These are phyloP conservation scores for Apiospora marii DNA, from an alignment of 2,329 filamentous ascomycete species.

Conservation along the genomic window DNA sequence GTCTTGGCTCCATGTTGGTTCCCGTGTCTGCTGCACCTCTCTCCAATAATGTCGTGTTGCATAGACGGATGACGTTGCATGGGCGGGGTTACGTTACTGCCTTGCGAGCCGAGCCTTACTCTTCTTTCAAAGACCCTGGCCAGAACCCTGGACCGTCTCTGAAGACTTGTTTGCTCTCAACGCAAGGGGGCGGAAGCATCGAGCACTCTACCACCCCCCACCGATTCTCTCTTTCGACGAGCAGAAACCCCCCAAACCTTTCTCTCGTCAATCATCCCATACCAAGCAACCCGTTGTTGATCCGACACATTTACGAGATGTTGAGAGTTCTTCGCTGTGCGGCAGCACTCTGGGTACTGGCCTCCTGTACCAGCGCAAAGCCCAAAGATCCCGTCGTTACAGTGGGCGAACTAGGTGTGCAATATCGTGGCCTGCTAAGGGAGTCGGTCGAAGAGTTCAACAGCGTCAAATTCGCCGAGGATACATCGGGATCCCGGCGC, in stretches of 20 bases:
- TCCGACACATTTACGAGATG: background rate
- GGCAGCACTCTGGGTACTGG: background rate
- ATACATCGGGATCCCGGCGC: background rate
- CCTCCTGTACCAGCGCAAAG: background rate
- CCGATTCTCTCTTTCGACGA: too few species aligned
- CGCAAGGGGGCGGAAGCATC: background rate
- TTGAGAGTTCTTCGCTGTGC: background rate
- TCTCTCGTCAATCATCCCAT: background rate
- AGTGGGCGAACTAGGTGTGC: background rate
- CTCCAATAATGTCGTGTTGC: too few species aligned
- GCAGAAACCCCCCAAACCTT: background rate
- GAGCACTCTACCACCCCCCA: background rate
- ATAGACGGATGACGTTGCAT: too few species aligned
- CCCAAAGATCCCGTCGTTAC: background rate
- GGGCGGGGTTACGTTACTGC: too few species aligned
- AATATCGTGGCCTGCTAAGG: background rate
- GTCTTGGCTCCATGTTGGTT: background rate
- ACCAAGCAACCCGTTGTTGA: background rate
- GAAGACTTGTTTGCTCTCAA: background rate
- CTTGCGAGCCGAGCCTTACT: too few species aligned
- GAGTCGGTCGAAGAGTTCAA: slow-evolving; percentile 2
- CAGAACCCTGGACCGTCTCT: too few species aligned
- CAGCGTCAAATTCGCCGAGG: background rate
- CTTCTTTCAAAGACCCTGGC: too few species aligned
- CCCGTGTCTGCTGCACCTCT: background rate